phyloP scores from a whole-genome alignment of 371 early-diverging fungal genomes.

The Actinomucor elegans region DNA sequence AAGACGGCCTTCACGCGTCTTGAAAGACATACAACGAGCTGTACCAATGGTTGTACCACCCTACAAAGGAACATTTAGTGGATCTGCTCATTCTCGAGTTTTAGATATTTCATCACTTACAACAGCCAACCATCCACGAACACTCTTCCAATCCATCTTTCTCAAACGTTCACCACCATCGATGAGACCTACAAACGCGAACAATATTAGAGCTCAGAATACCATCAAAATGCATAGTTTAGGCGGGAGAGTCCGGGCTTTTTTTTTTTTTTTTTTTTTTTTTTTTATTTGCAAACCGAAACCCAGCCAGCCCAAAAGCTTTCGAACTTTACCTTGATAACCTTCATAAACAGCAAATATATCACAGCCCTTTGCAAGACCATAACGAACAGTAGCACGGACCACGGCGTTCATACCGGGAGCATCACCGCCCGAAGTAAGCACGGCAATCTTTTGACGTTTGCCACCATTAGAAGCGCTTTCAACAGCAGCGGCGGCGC shows the following conservation, averaged over 20 bases:
- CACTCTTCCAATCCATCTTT: constrained; percentile 89
- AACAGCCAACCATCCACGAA: constrained; percentile 79
- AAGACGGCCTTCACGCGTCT: constrained; percentile 86
- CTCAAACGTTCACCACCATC: constrained; percentile 81
- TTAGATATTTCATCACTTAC: constrained; percentile 49
- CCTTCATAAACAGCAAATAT: constrained; percentile 96
- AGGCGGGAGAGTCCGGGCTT: no score
- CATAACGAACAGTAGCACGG: constrained; percentile 91
- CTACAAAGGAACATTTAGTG: constrained; percentile 23
- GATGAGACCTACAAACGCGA: constrained; percentile 79
- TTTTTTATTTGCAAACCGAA: background rate
- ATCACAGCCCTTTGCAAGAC: constrained; percentile 80
- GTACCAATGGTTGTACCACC: constrained; percentile 99
- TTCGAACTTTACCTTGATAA: constrained; percentile 76
- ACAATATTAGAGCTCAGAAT: no score
- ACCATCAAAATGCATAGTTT: no score
- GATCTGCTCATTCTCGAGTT: no score
- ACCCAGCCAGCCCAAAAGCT: background rate
- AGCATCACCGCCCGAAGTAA: constrained; percentile 99
- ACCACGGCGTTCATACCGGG: constrained; percentile 99
- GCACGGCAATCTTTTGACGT: constrained; percentile 76
- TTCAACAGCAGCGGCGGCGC: constrained; percentile 21
- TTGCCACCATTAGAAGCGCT: constrained; percentile 13
- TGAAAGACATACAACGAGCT: constrained; percentile 91
- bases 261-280: no score